Conservation (phyloP, 202 grass and related monocot genomes). For the Schoenoplectus triqueter region DNA sequence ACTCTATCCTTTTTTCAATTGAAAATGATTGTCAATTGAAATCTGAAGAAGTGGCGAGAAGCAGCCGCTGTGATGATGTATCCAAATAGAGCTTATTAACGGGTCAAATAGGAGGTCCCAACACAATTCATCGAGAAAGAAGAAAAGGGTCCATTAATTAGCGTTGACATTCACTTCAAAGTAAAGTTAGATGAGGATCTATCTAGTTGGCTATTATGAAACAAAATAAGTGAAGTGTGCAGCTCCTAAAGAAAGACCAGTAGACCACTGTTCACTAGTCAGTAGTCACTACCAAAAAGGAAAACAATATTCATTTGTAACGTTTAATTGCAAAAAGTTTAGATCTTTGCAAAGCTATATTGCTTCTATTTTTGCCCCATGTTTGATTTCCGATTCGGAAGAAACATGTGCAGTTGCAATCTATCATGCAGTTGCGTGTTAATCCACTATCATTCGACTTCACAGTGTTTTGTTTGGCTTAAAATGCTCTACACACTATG, state of each 20-base stretch:
- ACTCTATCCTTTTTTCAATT: too few species aligned
- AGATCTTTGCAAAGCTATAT: not conserved
- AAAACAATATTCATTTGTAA: not conserved
- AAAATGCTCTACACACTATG: not conserved
- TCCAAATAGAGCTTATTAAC: too few species aligned
- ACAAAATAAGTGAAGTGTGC: not conserved
- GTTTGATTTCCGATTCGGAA: not conserved
- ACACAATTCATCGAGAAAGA: not conserved
- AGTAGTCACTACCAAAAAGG: not conserved
- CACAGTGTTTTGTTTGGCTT: not conserved
- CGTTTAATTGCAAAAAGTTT: not conserved
- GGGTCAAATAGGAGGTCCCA: too few species aligned
- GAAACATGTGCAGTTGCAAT: not conserved
- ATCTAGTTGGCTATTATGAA: constrained; percentile 1
- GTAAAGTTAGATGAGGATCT: not conserved
- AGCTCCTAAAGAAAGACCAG: not conserved
- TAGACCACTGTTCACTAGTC: too few species aligned
- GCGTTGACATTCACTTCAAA: not conserved
- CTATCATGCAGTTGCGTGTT: not conserved
- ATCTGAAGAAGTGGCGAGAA: too few species aligned
- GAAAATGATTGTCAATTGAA: too few species aligned
- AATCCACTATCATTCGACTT: not conserved
- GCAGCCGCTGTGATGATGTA: too few species aligned
- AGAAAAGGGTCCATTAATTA: not conserved
- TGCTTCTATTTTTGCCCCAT: not conserved